phyloP scores from a whole-genome alignment of 2,329 filamentous ascomycete species.

The Pseudogymnoascus sp. region DNA sequence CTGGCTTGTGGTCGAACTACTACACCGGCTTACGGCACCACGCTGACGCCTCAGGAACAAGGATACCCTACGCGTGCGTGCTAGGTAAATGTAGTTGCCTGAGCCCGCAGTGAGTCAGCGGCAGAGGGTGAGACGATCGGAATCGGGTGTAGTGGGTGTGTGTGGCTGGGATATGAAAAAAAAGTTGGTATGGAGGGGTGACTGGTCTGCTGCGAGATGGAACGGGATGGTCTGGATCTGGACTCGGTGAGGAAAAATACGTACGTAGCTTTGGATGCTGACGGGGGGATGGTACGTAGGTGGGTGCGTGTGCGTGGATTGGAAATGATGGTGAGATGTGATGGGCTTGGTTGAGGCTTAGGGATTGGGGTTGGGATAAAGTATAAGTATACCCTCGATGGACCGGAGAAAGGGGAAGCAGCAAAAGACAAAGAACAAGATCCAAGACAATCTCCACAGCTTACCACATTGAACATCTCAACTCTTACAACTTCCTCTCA shows the following conservation, averaged over 20 bases:
- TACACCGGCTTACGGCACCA: not conserved
- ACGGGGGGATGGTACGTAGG: not conserved
- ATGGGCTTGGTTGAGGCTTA: not conserved
- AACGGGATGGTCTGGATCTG: not conserved
- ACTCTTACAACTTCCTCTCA: not conserved
- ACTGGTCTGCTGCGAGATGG: not conserved
- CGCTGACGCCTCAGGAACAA: not conserved
- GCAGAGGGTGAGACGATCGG: not conserved
- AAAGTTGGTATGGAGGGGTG: not conserved
- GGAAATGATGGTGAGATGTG: not conserved
- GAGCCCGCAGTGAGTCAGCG: not conserved
- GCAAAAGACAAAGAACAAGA: not conserved
- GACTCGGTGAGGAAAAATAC: not conserved
- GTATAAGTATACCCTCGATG: not conserved
- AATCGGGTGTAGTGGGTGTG: too few species aligned
- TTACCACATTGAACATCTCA: not conserved
- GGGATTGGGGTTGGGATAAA: not conserved
- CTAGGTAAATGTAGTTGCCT: not conserved
- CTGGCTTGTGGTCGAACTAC: not conserved
- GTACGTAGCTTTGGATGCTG: not conserved
- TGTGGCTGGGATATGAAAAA: not conserved
- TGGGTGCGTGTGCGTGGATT: not conserved
- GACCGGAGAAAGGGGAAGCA: not conserved
- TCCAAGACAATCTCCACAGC: not conserved
- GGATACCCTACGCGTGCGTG: not conserved